Conservation (phyloP, 345 rosid species). For the Microcos paniculata region DNA sequence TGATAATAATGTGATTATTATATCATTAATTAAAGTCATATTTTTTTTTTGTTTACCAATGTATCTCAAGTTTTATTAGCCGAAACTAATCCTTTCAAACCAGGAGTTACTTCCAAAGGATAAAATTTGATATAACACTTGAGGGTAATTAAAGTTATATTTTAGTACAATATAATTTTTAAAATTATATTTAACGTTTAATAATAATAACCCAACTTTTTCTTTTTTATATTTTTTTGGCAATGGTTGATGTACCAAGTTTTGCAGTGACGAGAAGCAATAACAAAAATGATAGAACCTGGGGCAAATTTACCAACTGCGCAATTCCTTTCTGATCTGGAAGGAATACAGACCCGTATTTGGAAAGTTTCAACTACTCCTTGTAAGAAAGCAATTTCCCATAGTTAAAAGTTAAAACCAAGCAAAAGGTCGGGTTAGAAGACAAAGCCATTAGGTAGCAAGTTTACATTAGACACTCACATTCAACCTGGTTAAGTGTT, state of each 20-base stretch:
- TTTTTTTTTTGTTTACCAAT: too few species aligned
- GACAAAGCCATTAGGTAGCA: slow-evolving; percentile 29
- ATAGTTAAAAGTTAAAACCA: not conserved
- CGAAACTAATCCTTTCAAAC: too few species aligned
- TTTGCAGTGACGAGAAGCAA: slow-evolving; percentile 8
- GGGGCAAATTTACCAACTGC: not conserved
- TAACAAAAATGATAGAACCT: not conserved
- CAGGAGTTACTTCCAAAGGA: too few species aligned
- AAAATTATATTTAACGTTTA: too few species aligned
- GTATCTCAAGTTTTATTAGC: too few species aligned
- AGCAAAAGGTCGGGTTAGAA: not conserved
- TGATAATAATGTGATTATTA: too few species aligned
- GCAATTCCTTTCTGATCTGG: not conserved
- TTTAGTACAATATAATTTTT: too few species aligned
- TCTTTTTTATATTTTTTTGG: not conserved
- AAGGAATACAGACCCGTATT: not conserved
- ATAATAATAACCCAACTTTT: too few species aligned
- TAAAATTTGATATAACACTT: too few species aligned
- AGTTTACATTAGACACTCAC: slow-evolving; percentile 32
- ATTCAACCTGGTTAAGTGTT: slow-evolving; percentile 22
- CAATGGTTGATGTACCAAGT: not conserved
- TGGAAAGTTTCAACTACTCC: not conserved
- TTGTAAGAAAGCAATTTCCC: not conserved
- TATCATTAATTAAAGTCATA: too few species aligned
- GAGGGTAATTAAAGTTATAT: too few species aligned